These are phyloP conservation scores for Eleusine coracana DNA, from an alignment of 176 grass and related monocot genomes.

Conservation along the genomic window DNA sequence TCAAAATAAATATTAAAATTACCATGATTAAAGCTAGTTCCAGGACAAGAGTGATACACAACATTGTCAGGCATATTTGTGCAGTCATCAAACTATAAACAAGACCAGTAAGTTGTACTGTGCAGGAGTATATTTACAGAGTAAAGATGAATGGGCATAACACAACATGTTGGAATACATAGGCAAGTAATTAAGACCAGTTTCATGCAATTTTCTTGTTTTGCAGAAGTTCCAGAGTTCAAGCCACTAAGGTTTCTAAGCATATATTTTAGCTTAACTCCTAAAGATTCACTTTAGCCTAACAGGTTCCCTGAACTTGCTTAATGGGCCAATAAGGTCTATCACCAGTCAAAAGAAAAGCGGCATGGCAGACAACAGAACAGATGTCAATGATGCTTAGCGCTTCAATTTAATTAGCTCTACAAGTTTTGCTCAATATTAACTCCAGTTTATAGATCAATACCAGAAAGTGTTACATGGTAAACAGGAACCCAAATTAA, in stretches of 20 bases:
- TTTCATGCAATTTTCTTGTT: constrained; percentile 23
- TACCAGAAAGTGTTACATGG: background rate
- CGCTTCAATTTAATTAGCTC: background rate
- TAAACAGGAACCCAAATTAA: constrained; percentile 14
- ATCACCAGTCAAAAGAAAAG: constrained; percentile 17
- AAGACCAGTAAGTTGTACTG: background rate
- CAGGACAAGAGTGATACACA: background rate
- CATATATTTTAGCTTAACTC: background rate
- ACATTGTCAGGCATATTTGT: constrained; percentile 9
- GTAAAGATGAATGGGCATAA: constrained; percentile 9
- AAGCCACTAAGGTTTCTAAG: background rate
- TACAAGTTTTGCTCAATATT: background rate
- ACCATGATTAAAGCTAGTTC: constrained; percentile 10
- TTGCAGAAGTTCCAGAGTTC: background rate
- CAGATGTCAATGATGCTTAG: background rate
- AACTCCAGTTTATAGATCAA: background rate
- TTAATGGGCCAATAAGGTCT: constrained; percentile 10
- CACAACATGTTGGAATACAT: constrained; percentile 9
- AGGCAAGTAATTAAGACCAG: constrained; percentile 1
- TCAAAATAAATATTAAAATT: constrained; percentile 24
- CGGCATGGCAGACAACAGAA: background rate
- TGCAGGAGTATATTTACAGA: background rate
- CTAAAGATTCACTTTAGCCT: constrained; percentile 16
- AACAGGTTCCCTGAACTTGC: background rate
- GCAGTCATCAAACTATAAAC: background rate